Conservation (phyloP, 108 stramenopile genomes). For the Cyclotella baltica region DNA sequence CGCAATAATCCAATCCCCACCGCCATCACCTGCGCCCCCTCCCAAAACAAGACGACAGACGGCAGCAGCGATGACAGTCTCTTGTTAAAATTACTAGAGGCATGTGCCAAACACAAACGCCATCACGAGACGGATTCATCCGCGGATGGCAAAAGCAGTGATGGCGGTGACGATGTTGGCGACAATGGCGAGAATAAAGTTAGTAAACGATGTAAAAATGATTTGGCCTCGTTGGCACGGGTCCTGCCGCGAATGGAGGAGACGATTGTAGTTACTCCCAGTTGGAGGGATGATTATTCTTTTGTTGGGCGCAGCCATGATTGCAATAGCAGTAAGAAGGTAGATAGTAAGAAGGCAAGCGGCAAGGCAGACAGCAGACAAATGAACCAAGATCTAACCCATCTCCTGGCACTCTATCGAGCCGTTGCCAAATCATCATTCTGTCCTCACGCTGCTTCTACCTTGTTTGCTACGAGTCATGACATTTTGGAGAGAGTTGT, state of each 20-base stretch:
- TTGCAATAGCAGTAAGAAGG: not conserved
- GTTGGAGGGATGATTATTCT: conserved; percentile 19
- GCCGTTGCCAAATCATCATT: conserved; percentile 64
- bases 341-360: not conserved
- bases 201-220: conserved; percentile 24
- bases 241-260: conserved; percentile 45
- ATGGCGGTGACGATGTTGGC: conserved; percentile 9
- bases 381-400: conserved; percentile 51
- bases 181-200: conserved; percentile 12
- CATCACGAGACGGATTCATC: conserved; percentile 45
- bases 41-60: not conserved
- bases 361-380: not conserved
- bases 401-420: conserved; percentile 76
- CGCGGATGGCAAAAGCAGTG: too few relatives aligned
- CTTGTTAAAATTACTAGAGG: conserved; percentile 46
- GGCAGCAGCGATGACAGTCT: conserved; percentile 3
- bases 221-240: conserved; percentile 26
- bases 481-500: conserved; percentile 26
- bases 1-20: not conserved
- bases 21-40: conserved; percentile 1
- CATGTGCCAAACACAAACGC: conserved; percentile 43
- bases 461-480: conserved; percentile 17
- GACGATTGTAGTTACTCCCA: conserved; percentile 10
- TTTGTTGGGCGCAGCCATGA: not conserved
- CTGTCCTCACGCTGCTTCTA: conserved; percentile 69